These are phyloP conservation scores for Heterobasidion annosum DNA, from an alignment of 1,284 basidiomycete species.

Conservation along the genomic window DNA sequence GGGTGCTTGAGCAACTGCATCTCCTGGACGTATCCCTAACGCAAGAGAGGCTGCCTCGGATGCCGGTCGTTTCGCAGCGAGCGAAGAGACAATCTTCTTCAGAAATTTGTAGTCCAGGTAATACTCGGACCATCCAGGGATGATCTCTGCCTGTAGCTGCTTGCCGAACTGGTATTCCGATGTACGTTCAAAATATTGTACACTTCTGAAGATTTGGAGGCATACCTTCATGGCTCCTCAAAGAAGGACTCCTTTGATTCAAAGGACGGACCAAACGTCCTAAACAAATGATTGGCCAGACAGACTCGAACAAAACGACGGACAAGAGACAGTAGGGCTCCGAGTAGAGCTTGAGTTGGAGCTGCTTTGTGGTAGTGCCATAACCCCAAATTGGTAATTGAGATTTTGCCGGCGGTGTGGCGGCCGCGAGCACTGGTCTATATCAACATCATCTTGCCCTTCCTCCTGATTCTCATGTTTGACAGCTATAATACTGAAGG, in stretches of 20 bases:
- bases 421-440: too few relatives aligned
- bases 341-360: too few relatives aligned
- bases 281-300: too few relatives aligned
- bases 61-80: conserved; percentile 83
- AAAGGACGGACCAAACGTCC: too few relatives aligned
- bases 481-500: too few relatives aligned
- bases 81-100: conserved; percentile 99
- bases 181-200: not conserved
- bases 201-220: not conserved
- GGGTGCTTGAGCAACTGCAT: conserved; percentile 19
- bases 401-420: too few relatives aligned
- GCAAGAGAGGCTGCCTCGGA: conserved; percentile 86
- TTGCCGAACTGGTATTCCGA: conserved; percentile 82
- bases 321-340: too few relatives aligned
- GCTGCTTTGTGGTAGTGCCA: too few relatives aligned
- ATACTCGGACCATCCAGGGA: conserved; percentile 94
- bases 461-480: too few relatives aligned
- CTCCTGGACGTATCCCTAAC: conserved; percentile 70
- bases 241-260: not conserved
- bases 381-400: too few relatives aligned
- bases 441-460: too few relatives aligned
- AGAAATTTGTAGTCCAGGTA: conserved; percentile 99
- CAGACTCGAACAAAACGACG: too few relatives aligned
- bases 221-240: not conserved
- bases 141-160: conserved; percentile 93